Percentiles rank a stretch among this genome's conserved stretches.
These are phyloP conservation scores for Colletotrichum spinosum DNA, from an alignment of 2,329 filamentous ascomycete genomes.

Conservation along the genomic window DNA sequence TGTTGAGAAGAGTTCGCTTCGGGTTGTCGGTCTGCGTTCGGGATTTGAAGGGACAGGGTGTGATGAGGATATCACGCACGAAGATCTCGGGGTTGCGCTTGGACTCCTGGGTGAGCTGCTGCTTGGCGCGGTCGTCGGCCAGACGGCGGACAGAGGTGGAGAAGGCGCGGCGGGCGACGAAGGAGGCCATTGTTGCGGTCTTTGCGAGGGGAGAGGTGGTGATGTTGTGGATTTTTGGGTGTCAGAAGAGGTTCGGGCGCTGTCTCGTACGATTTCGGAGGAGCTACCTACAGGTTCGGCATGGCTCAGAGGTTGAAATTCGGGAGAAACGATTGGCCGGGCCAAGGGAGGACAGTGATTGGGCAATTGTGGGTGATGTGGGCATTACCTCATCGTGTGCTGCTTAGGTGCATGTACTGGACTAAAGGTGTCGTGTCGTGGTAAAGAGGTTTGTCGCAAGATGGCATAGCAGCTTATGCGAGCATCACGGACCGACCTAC, in stretches of 20 bases:
- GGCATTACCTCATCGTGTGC: slow-evolving; percentile 35
- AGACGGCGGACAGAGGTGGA: slow-evolving; percentile 65
- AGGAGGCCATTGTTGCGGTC: slow-evolving; percentile 64
- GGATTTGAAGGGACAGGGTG: slow-evolving; percentile 3
- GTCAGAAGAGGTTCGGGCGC: slow-evolving; percentile 21
- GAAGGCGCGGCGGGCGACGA: slow-evolving; percentile 67
- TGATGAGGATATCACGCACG: slow-evolving; percentile 52
- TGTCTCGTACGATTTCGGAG: slow-evolving; percentile 38
- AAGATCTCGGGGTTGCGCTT: slow-evolving; percentile 63
- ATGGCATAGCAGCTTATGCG: no score
- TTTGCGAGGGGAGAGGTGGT: slow-evolving; percentile 38
- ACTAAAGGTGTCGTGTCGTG: background rate
- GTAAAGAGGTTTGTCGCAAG: no score
- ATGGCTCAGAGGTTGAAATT: slow-evolving; percentile 32
- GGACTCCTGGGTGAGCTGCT: slow-evolving; percentile 66
- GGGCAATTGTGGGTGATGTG: slow-evolving; percentile 30
- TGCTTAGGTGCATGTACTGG: slow-evolving; percentile 3
- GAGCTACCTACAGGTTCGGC: slow-evolving; percentile 37
- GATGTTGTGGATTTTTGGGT: slow-evolving; percentile 23
- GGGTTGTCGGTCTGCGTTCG: background rate
- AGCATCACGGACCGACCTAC: no score
- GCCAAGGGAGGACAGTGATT: slow-evolving; percentile 18
- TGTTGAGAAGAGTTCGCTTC: background rate
- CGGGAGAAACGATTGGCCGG: slow-evolving; percentile 39
- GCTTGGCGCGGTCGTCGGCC: slow-evolving; percentile 52